Evolutionary conservation across 2,329 filamentous ascomycete species (phyloP).

Genomic region (Ophiostoma sp.): DNA sequence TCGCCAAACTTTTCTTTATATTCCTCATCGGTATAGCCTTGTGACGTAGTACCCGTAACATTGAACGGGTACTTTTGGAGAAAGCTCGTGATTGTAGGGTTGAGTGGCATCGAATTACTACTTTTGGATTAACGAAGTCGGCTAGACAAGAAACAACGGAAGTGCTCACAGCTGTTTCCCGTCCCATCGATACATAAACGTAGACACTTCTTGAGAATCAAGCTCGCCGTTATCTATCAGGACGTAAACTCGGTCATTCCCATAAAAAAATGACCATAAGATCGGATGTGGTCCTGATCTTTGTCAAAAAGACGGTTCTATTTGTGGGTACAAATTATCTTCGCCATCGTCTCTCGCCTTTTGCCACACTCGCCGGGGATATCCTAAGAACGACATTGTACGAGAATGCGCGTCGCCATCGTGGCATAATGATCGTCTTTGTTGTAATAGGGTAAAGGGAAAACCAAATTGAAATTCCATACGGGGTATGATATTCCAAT

Average conservation of each 20-base stretch:
- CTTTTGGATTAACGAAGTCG: background rate
- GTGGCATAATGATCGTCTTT: too few relatives aligned
- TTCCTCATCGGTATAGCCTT: constrained; percentile 10
- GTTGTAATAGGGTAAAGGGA: too few relatives aligned
- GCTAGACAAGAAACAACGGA: too few relatives aligned
- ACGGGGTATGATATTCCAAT: too few relatives aligned
- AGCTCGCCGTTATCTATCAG: background rate
- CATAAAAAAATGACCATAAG: background rate
- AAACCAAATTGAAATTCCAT: too few relatives aligned
- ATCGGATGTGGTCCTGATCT: background rate
- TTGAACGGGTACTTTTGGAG: background rate
- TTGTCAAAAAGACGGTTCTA: constrained; percentile 2
- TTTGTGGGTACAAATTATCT: background rate
- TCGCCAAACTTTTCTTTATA: background rate
- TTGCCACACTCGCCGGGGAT: background rate
- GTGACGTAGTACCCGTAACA: background rate
- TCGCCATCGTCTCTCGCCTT: background rate
- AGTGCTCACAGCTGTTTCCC: background rate
- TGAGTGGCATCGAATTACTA: background rate
- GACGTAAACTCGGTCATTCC: background rate
- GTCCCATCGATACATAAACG: background rate
- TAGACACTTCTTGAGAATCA: background rate
- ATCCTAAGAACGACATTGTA: constrained; percentile 6
- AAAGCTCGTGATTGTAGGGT: background rate
- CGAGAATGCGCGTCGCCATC: constrained; percentile 10